These are phyloP conservation scores for Penicillium paxilli DNA, from an alignment of 495 filamentous ascomycete species.

Conservation along the genomic window DNA sequence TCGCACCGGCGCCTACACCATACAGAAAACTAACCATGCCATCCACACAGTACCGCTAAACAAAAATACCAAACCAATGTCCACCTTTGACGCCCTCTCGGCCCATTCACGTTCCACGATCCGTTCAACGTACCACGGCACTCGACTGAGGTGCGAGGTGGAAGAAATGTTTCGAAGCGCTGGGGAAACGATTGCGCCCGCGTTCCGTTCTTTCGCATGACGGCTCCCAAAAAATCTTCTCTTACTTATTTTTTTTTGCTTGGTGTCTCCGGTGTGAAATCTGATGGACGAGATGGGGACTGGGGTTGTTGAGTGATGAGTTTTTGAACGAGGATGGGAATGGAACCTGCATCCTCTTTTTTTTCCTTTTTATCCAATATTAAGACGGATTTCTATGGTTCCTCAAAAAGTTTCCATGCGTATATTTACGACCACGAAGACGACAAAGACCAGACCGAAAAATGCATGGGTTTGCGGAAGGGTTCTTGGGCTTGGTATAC, in stretches of 20 bases:
- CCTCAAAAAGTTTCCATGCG: not conserved
- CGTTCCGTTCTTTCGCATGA: conserved; percentile 21
- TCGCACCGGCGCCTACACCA: not conserved
- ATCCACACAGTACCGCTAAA: conserved; percentile 54
- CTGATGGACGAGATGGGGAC: conserved; percentile 22
- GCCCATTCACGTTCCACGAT: conserved; percentile 40
- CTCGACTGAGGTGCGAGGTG: conserved; percentile 22
- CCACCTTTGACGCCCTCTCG: conserved; percentile 32
- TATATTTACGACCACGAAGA: too few relatives aligned
- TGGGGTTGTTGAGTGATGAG: conserved; percentile 30
- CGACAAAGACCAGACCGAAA: too few relatives aligned
- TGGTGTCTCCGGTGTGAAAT: conserved; percentile 20
- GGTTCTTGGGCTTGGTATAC: too few relatives aligned
- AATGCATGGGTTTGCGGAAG: too few relatives aligned
- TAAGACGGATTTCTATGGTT: conserved; percentile 37
- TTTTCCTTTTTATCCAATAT: conserved; percentile 33
- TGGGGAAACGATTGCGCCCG: conserved; percentile 14
- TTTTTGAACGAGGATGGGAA: conserved; percentile 29
- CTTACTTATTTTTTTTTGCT: conserved; percentile 16
- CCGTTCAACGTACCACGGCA: conserved; percentile 23
- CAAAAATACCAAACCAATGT: conserved; percentile 29
- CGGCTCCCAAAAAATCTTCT: conserved; percentile 24
- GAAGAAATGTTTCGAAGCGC: conserved; percentile 21
- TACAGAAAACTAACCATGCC: not conserved
- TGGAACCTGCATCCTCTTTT: conserved; percentile 31